Base-by-base conservation (phyloP, 1,284 basidiomycete species). In the Cutaneotrichosporon cyanovorans region DNA sequence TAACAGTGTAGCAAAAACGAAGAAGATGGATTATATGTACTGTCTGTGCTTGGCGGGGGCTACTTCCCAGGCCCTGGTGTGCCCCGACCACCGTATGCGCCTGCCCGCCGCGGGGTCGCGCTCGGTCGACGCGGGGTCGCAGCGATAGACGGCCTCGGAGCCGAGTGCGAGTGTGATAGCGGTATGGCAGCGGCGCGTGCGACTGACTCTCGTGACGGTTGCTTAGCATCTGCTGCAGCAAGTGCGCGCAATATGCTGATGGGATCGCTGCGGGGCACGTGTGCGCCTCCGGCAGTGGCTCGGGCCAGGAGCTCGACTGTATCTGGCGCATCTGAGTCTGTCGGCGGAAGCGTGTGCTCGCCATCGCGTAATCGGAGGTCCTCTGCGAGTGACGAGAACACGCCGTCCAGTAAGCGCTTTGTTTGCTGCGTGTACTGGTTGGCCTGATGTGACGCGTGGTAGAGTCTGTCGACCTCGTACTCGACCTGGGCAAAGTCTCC, bases 381-480 rank as follows among this genome's bases (percentile, higher is more conserved):
- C 3, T 58, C 50, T 1, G 67, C 55, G 9, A 73, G 63, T 0
- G 65, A 60, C 7, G 65, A 56, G 50, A 72, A 73, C 32, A 73
- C 65, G 12, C 69, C 67, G 46, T 73, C 69, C 31, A 72, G 56
- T 58, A 73, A 69, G 15, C 62, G 58, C 8, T 59, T 57, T 2
- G 68, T 58, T 51, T 68, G 66, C 8, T 56, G 46, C 4, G 65
- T 63, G 52, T 66, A 69, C 48, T 71, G 70, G 18, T 63, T 48
- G 0, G 68, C 69, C 0, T 62, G 58, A 42, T 72, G 69, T 1
- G 65, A 58, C 15, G 61, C 55, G 37, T 69, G 65, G 25, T 61
- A 61, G 1, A 73, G 52, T 23, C 58, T 60, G 53, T 73, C 71
- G 46, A 73, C 59, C 63, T 69, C 66, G 51, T 57, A 68, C 53